Percentiles rank a stretch among this genome's conserved stretches.
These are phyloP conservation scores for Cymbopogon flexuosus DNA, from an alignment of 202 grass and related monocot species.

Conservation along the genomic window DNA sequence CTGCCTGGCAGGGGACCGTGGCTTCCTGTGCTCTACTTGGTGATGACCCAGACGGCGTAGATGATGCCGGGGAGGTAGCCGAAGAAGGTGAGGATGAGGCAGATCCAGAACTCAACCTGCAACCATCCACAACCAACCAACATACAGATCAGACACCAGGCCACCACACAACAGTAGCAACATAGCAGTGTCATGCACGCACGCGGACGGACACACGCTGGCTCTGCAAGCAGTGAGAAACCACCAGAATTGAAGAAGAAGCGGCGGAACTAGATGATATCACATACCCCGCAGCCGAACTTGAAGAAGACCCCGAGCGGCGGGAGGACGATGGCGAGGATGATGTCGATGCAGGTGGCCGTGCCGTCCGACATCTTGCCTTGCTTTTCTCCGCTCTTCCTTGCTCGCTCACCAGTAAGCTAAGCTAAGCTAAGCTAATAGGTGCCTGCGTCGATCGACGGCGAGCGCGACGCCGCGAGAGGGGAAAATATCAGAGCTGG, in stretches of 20 bases:
- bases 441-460: background rate
- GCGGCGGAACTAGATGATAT: too few relatives aligned
- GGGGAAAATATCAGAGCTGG: background rate
- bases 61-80: conserved; percentile 81
- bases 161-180: background rate
- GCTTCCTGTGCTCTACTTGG: conserved; percentile 16
- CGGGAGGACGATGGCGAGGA: conserved; percentile 88
- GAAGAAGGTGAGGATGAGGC: conserved; percentile 67
- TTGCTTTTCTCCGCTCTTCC: too few relatives aligned
- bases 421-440: too few relatives aligned
- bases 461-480: too few relatives aligned
- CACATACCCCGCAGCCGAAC: conserved; percentile 66
- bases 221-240: too few relatives aligned
- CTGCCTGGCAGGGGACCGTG: background rate
- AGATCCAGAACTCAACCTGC: conserved; percentile 90
- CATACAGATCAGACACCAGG: background rate
- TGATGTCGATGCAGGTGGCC: conserved; percentile 81
- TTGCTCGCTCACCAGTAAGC: too few relatives aligned
- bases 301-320: conserved; percentile 96
- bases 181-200: background rate
- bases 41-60: conserved; percentile 76
- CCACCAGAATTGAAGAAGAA: too few relatives aligned
- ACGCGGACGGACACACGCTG: background rate
- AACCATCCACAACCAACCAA: background rate
- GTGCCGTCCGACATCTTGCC: conserved; percentile 51